Base-by-base conservation (phyloP, 768 basidiomycete genomes). In the Hericium rajendrae region DNA sequence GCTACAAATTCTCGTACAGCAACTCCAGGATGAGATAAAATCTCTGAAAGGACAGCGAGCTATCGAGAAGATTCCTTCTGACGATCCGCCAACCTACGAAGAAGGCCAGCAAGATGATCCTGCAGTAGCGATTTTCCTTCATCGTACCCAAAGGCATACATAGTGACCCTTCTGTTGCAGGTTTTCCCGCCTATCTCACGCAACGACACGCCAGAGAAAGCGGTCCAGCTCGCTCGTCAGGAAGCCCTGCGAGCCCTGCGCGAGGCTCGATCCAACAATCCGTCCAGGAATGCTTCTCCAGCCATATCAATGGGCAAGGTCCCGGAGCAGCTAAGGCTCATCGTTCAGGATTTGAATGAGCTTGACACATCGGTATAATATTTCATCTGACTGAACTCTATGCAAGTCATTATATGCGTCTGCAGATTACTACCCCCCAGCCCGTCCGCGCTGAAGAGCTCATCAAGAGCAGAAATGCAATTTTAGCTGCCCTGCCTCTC, bases 401-500 rank as follows among this genome's bases (percentile, higher is more conserved):
- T 13, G 26, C 28, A 40, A 10, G 13, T 38, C 22, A 28, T 46
- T 46, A 43, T 38, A 59, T 11, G 10, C 51, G 18, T 18, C 13
- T 38, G 20, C 38, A 60, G 51, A 53, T 52, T 40, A n/a, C 18
- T n/a, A n/a, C 50, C 22, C 32, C 39, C 9, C 48, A 60, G 55
- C 46, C 55, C 16, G 48, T 54, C 24, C 52, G 53, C 2, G 56
- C 62, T 18, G 62, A 61, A 39, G 62, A 62, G 32, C 73, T 76
- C 55, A 76, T 81, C 57, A 72, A 76, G 48, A 76, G 78, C 3
- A 73, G 88, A 68, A 78, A 83, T 60, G 70, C 76, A 5, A 68
- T 82, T 13, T 71, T 91, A 5, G 79, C 81, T 1, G 62, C 71
- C 2, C 78, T 91, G 41, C 86, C 86, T 9, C 70, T 90, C 5